phyloP scores from a whole-genome alignment of 2,329 filamentous ascomycete genomes.

The Lizonia empirigonia region DNA sequence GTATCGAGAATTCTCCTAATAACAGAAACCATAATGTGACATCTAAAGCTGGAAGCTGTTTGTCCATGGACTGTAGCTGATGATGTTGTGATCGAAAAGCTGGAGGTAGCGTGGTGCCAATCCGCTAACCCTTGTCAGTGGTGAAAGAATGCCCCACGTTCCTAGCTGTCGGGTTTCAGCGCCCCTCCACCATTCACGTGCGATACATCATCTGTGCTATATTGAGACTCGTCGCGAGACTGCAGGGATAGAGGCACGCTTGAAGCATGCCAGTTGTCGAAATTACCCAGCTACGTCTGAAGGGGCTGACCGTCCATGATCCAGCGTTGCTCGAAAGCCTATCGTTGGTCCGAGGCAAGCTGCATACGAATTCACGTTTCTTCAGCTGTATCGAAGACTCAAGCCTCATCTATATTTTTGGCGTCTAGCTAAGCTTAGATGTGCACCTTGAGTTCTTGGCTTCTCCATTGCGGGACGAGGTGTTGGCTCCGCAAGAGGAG shows the following conservation, averaged over 20 bases:
- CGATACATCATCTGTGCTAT: conserved; percentile 6
- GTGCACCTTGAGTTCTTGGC: conserved; percentile 37
- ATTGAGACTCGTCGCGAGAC: background rate
- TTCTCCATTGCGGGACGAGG: conserved; percentile 32
- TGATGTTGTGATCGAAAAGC: conserved; percentile 7
- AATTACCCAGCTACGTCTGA: conserved; percentile 36
- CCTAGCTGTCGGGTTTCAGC: conserved; percentile 22
- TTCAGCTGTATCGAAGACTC: conserved; percentile 39
- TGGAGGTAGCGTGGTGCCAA: conserved; percentile 20
- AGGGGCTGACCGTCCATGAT: conserved; percentile 26
- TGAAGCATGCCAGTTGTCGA: conserved; percentile 37
- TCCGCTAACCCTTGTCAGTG: conserved; percentile 17
- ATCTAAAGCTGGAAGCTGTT: background rate
- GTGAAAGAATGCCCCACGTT: conserved; percentile 19
- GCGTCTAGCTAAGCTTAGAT: conserved; percentile 37
- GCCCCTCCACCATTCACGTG: conserved; percentile 26
- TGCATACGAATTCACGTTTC: conserved; percentile 37
- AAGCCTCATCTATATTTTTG: conserved; percentile 39
- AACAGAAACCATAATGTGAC: background rate
- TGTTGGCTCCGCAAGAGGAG: conserved; percentile 38
- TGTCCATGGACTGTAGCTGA: background rate
- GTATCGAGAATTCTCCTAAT: background rate
- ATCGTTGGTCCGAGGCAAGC: conserved; percentile 33
- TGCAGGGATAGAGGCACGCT: background rate
- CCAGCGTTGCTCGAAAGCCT: conserved; percentile 35